Conservation (phyloP, 768 basidiomycete genomes). For the Mycena filopes region DNA sequence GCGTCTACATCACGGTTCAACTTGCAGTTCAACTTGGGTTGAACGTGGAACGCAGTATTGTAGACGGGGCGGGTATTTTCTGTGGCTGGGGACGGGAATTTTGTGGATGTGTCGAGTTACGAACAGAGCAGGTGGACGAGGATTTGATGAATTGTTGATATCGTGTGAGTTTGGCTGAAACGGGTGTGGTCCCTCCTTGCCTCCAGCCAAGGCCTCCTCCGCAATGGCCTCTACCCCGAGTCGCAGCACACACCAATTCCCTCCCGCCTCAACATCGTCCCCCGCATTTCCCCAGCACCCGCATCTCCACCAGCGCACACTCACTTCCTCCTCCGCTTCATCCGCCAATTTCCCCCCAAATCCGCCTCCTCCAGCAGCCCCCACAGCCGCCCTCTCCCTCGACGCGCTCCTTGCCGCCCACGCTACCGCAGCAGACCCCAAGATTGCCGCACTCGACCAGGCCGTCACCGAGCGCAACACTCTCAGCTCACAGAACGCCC, state of each 20-base stretch:
- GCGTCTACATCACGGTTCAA: too few species aligned
- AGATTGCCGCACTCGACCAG: slow-evolving; percentile 77
- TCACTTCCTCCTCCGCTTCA: slow-evolving; percentile 44
- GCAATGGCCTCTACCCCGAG: slow-evolving; percentile 31
- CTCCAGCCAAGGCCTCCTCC: slow-evolving; percentile 23
- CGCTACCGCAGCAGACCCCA: slow-evolving; percentile 63
- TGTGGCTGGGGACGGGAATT: too few species aligned
- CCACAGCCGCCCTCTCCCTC: slow-evolving; percentile 55
- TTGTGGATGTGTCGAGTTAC: too few species aligned
- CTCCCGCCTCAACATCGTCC: slow-evolving; percentile 34
- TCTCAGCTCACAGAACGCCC: slow-evolving; percentile 84
- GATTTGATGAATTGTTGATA: too few species aligned
- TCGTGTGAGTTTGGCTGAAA: too few species aligned
- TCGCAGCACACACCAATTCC: slow-evolving; percentile 24
- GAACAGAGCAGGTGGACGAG: too few species aligned
- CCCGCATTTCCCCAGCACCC: slow-evolving; percentile 38
- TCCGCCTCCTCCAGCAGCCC: slow-evolving; percentile 32
- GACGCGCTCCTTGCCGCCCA: slow-evolving; percentile 68
- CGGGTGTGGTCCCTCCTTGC: too few species aligned
- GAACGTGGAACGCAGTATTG: too few species aligned
- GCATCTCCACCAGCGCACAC: slow-evolving; percentile 30
- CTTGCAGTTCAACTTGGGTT: too few species aligned
- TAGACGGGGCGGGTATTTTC: too few species aligned
- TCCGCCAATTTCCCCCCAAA: slow-evolving; percentile 34
- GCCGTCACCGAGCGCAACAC: slow-evolving; percentile 84